Conservation (phyloP, 768 basidiomycete species). For the Phlebiopsis flavidoalba region DNA sequence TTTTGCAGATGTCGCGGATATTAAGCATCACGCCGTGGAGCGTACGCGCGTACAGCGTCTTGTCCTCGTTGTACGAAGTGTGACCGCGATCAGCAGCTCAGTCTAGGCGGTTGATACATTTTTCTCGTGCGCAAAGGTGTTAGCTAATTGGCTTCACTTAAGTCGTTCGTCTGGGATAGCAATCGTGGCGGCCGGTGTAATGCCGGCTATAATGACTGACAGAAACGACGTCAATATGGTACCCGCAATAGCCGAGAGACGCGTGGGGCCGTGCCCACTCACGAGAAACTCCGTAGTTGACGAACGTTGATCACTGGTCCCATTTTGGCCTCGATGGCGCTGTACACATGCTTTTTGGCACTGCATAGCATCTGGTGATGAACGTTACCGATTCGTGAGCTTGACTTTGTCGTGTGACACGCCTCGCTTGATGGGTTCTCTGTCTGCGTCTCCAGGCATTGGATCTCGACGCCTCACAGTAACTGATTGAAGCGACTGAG, state of each 20-base stretch:
- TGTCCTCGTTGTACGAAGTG: conserved; percentile 92
- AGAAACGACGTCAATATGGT: neutral
- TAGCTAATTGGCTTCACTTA: conserved; percentile 74
- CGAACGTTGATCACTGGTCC: conserved; percentile 48
- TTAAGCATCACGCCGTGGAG: conserved; percentile 97
- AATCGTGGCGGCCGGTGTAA: conserved; percentile 89
- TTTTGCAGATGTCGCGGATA: conserved; percentile 96
- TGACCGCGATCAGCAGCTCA: conserved; percentile 91
- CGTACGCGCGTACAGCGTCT: conserved; percentile 85
- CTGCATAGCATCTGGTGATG: conserved; percentile 81
- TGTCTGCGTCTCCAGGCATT: conserved; percentile 69
- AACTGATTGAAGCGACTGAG: conserved; percentile 30
- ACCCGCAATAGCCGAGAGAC: conserved; percentile 5
- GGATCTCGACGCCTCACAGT: conserved; percentile 32
- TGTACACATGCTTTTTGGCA: conserved; percentile 79
- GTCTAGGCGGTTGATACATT: conserved; percentile 85
- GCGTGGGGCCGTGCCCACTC: conserved; percentile 26
- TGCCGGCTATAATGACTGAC: conserved; percentile 89
- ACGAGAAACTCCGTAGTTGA: conserved; percentile 93
- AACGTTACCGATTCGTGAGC: conserved; percentile 91
- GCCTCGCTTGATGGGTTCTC: conserved; percentile 89
- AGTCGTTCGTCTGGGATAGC: conserved; percentile 93
- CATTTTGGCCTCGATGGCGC: conserved; percentile 81
- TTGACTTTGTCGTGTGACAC: conserved; percentile 92
- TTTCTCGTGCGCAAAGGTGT: conserved; percentile 80